Evolutionary conservation across 169 alveolate species (phyloP), one percentile per base, ranked within the genome.

Genomic region (Eimeria tenella): DNA sequence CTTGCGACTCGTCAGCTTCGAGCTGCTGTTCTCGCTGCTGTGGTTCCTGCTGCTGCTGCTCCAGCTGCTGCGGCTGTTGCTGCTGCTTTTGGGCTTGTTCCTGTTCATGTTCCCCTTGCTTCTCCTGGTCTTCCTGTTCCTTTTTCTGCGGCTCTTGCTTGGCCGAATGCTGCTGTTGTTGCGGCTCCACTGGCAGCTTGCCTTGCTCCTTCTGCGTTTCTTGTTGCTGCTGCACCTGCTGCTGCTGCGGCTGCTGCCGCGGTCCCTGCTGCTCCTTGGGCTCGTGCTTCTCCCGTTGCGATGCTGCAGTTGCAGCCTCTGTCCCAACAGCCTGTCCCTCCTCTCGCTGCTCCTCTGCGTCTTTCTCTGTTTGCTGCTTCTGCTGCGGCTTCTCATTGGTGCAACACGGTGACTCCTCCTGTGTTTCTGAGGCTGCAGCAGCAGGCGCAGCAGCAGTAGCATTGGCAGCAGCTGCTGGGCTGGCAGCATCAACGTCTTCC

Each of bases 281-380:
- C 79, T 70, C 52, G 53, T 70, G 52, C 79, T 19, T 55, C 1
- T 19, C 82, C 49, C 25, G 58, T 71, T 52, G 25, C 15, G 82
- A 52, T 42, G 49, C 15, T 70, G 53, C 79, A 23, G 79, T 50
- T 70, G 21, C 79, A 23, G 52, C 79, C 9, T 15, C 50, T 68
- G 79, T n/a, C 42, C 13, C 79, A 21, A 15, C n/a, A 15, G 79
- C 31, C 79, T 68, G 49, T 68, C 79, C 21, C 31, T 68, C 79
- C 31, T 21, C 42, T 13, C 79, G 15, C 21, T 11, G 21, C 50
- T 21, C 42, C 1, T 21, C 49, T 68, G 50, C 50, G 13, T 68
- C 79, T n/a, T 21, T 21, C 42, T 21, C 79, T n/a, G 79, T n/a
- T 21, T 68, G 79, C 84, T 74, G 84, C 52, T 74, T 13, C 84